Percentiles rank a stretch among this genome's conserved stretches.
Conservation (phyloP, 2,329 filamentous ascomycete species). For the Blumeriella jaapii region DNA sequence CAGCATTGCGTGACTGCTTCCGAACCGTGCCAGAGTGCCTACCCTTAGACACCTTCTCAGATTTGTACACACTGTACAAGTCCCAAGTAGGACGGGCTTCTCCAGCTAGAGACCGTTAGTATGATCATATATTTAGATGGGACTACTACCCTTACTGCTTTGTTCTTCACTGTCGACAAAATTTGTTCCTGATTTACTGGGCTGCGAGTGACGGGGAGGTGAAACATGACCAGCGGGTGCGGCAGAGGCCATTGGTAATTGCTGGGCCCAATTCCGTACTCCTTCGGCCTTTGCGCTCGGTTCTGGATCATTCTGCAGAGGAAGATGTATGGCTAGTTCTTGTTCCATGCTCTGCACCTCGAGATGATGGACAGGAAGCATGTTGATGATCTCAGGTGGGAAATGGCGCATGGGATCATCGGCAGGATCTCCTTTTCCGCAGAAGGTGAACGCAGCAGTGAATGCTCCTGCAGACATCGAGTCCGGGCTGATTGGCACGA, state of each 20-base stretch:
- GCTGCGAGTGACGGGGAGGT: no score
- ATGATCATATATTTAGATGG: no score
- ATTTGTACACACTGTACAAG: slow-evolving; percentile 2
- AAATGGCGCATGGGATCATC: slow-evolving; percentile 11
- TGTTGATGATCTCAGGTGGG: no score
- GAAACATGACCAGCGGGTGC: not conserved
- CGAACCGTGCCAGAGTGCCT: no score
- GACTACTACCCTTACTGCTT: no score
- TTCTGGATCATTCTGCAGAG: not conserved
- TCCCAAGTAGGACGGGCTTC: slow-evolving; percentile 2
- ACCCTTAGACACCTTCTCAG: not conserved
- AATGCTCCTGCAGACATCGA: not conserved
- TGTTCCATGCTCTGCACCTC: no score
- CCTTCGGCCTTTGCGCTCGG: not conserved
- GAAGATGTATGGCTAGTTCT: not conserved
- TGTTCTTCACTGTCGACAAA: no score
- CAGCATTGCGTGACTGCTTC: no score
- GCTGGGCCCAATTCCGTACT: slow-evolving; percentile 3
- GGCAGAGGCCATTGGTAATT: not conserved
- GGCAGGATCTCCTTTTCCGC: slow-evolving; percentile 5
- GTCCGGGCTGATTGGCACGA: not conserved
- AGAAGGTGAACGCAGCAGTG: slow-evolving; percentile 10
- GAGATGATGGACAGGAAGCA: no score
- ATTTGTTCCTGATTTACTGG: no score
- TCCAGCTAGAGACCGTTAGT: not conserved